Percentiles rank a stretch among this genome's conserved stretches.
Evolutionary conservation across 2,329 filamentous ascomycete genomes (phyloP).

Genomic region (Calonectria pteridis): DNA sequence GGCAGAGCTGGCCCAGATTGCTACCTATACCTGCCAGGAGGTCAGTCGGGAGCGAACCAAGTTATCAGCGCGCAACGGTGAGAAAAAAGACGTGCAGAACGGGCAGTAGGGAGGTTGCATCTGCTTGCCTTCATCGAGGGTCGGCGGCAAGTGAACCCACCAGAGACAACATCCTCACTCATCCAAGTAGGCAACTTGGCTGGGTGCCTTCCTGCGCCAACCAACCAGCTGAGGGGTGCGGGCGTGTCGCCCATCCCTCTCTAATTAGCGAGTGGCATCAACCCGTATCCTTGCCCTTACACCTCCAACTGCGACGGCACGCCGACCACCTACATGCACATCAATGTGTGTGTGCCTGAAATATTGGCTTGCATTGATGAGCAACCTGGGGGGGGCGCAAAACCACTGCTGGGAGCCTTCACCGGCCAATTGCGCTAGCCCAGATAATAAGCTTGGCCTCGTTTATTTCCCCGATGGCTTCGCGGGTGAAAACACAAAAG

Average conservation of each 20-base stretch:
- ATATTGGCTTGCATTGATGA: neutral
- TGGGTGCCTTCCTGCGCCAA: neutral
- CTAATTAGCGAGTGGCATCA: neutral
- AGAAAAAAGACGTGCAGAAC: neutral
- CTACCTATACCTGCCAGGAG: neutral
- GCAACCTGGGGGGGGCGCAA: neutral
- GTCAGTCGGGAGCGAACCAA: neutral
- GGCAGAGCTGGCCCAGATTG: neutral
- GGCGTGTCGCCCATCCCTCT: neutral
- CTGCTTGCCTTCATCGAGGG: neutral
- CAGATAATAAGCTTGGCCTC: neutral
- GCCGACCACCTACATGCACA: neutral
- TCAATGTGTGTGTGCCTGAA: constrained; percentile 7
- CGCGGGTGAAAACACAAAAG: neutral
- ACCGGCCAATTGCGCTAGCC: neutral
- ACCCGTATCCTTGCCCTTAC: constrained; percentile 5
- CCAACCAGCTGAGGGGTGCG: constrained; percentile 1
- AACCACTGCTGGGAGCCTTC: neutral
- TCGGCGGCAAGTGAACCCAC: constrained; percentile 2
- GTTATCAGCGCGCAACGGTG: neutral
- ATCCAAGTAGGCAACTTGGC: neutral
- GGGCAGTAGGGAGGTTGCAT: constrained; percentile 11
- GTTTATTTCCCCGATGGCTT: neutral
- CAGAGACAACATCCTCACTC: neutral
- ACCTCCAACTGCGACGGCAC: neutral